These are phyloP conservation scores for Clarireedia monteithiana DNA, from an alignment of 2,329 filamentous ascomycete genomes.

Conservation along the genomic window DNA sequence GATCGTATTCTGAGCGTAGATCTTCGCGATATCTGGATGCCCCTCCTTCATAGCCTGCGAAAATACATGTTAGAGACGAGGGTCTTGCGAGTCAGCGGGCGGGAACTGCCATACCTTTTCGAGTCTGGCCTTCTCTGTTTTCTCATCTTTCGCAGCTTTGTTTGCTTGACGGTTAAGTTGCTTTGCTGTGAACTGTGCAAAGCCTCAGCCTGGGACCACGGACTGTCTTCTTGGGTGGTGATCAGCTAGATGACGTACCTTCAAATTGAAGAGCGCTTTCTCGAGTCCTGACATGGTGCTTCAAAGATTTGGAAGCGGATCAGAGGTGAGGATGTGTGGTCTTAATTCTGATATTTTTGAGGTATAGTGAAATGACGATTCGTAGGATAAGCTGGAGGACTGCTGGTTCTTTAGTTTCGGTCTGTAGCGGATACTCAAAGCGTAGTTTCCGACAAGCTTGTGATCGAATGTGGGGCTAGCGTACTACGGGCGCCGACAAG, in stretches of 20 bases:
- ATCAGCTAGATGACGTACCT: constrained; percentile 34
- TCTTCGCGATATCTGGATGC: constrained; percentile 53
- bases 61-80: not conserved
- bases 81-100: not conserved
- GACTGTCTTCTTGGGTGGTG: not conserved
- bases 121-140: constrained; percentile 51
- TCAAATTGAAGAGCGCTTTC: constrained; percentile 54
- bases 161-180: constrained; percentile 54
- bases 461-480: not conserved
- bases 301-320: not conserved
- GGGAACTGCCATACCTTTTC: constrained; percentile 40
- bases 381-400: too few species aligned
- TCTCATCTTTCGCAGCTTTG: constrained; percentile 54
- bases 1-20: constrained; percentile 56
- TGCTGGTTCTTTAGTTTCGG: too few species aligned
- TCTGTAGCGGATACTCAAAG: too few species aligned
- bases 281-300: constrained; percentile 51
- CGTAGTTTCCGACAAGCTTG: not conserved
- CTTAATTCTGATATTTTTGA: not conserved
- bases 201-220: not conserved
- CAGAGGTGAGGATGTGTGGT: not conserved
- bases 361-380: too few species aligned
- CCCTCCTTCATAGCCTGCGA: constrained; percentile 49
- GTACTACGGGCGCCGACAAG: too few species aligned
- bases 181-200: constrained; percentile 48